phyloP scores from a whole-genome alignment of 345 rosid species.

The Euphorbia tirucalli region DNA sequence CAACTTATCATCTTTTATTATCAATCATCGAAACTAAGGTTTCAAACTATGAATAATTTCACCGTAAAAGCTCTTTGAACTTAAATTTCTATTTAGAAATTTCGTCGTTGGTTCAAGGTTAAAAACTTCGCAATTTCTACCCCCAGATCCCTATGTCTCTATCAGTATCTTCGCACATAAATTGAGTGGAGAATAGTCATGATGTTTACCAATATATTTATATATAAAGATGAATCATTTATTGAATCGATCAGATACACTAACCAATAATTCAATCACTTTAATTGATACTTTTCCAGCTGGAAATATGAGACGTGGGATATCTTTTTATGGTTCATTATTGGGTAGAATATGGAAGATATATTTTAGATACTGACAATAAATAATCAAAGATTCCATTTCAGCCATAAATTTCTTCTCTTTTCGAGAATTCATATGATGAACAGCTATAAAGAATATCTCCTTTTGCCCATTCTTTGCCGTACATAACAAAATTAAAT shows the following conservation, averaged over 20 bases:
- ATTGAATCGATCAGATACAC: neutral
- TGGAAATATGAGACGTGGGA: constrained; percentile 15
- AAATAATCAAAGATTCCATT: neutral
- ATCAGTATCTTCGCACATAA: no score
- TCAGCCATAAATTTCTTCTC: constrained; percentile 14
- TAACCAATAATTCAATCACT: constrained; percentile 44
- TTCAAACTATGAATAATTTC: no score
- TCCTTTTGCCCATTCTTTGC: constrained; percentile 15
- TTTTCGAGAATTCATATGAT: constrained; percentile 11
- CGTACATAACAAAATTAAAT: constrained; percentile 11
- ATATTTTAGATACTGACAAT: no score
- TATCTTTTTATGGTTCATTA: no score
- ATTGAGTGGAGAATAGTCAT: constrained; percentile 27
- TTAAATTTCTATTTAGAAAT: no score
- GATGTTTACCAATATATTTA: constrained; percentile 4
- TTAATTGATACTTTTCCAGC: constrained; percentile 43
- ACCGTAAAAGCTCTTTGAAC: no score
- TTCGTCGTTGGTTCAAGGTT: no score
- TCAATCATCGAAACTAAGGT: no score
- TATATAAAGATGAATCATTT: neutral
- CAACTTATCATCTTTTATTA: no score
- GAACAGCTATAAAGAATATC: constrained; percentile 27
- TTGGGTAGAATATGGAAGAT: no score
- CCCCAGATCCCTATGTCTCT: no score
- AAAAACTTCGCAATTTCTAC: no score